Base-by-base conservation (phyloP, 768 basidiomycete species). In the Pseudohyphozyma bogoriensis region DNA sequence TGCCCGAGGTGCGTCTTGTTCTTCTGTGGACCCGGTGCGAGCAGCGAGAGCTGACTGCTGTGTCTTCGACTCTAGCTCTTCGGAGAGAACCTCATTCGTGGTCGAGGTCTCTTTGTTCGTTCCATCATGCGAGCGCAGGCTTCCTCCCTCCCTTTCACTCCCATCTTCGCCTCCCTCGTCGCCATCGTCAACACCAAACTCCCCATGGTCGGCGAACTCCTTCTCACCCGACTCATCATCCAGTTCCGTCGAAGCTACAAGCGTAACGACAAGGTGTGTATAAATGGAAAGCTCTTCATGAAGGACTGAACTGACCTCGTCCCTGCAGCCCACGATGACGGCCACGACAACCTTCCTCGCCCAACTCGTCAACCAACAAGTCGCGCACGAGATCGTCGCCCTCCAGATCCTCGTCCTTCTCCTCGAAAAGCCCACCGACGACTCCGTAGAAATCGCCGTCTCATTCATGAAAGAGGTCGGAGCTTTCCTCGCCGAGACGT, bases 121-220 rank as follows among this genome's bases (percentile, higher is more conserved):
- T 92, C 91, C 66, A 79, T 99, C 65, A 97, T 99, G 95, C 91
- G 96, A 72, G 95, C 95, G 9, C 95, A 99, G 73, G 82, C 93
- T 0, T 82, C 91, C 8, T 97, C 95, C 78, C 84, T 97, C 68
- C 92, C 95, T 0, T 99, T 93, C 72, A 97, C 95, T 0, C 91
- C 95, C 6, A 87, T 99, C 15, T 99, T 97, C 72, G 90, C 93
- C 16, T 86, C 89, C 1, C 79, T 97, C 35, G 88, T 95, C 51
- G 82, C 89, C 1, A 89, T 99, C 73, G 82, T 97, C 79, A 97
- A 99, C 73, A 89, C 92, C 57, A 97, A 99, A 74, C 78, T 99
- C 29, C 95, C 95, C 3, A 88, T 90, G 74, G 87, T 97, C 28
- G 95, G 92, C 49, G 95, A 99, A 74, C 75, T 99, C 44, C 79